Conservation (phyloP, 257 asterid genomes). For the Forsythia suspensa region DNA sequence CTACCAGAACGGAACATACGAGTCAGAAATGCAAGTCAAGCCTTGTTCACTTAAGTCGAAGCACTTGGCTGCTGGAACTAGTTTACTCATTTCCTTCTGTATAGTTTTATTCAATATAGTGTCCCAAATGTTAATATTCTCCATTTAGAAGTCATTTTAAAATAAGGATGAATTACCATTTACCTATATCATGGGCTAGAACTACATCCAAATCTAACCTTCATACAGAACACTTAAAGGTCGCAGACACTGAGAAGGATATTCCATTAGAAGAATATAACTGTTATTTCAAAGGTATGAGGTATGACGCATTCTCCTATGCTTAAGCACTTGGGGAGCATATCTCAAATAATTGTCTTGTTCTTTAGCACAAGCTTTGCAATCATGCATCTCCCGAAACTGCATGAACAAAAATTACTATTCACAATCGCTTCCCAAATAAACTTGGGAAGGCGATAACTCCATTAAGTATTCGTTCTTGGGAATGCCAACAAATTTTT, state of each 20-base stretch:
- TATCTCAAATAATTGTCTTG: neutral
- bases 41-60: neutral
- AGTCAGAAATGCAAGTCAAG: neutral
- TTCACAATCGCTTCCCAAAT: neutral
- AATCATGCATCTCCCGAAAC: neutral
- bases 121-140: neutral
- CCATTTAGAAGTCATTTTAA: neutral
- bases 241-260: neutral
- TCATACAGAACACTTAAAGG: neutral
- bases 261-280: neutral
- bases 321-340: neutral
- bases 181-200: neutral
- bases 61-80: neutral
- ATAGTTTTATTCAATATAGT: neutral
- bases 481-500: neutral
- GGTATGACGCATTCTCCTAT: neutral
- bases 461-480: neutral
- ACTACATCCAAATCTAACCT: neutral
- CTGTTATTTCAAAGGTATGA: neutral
- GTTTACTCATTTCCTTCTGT: neutral
- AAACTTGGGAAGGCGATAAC: neutral
- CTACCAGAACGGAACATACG: neutral
- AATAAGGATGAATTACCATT: neutral
- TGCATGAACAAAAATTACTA: neutral
- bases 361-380: neutral